phyloP scores from a whole-genome alignment of 2,329 filamentous ascomycete species.

The Venturia aucupariae region DNA sequence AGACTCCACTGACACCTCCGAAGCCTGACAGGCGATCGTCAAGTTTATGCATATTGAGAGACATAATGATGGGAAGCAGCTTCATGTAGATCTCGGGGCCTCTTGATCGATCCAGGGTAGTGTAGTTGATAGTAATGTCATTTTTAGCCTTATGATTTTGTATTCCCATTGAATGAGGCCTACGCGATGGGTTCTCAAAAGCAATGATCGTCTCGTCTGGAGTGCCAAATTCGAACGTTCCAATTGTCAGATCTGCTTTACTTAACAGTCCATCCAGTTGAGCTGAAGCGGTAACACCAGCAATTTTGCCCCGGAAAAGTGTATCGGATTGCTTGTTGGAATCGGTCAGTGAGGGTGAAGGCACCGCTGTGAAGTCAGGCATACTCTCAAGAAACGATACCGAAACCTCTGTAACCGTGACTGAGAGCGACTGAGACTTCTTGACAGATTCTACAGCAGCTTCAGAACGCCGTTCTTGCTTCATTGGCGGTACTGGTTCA shows the following conservation, averaged over 20 bases:
- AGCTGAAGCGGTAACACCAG: constrained; percentile 21
- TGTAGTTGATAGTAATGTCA: constrained; percentile 22
- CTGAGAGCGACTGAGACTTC: constrained; percentile 1
- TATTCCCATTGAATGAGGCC: constrained; percentile 38
- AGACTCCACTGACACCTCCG: constrained; percentile 80
- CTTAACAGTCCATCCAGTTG: constrained; percentile 11
- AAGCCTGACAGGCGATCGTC: constrained; percentile 85
- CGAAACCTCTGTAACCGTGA: constrained; percentile 1
- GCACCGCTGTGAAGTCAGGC: not conserved
- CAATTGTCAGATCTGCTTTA: constrained; percentile 20
- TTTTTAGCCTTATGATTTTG: constrained; percentile 20
- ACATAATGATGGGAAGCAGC: constrained; percentile 67
- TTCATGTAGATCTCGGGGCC: constrained; percentile 43
- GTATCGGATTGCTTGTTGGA: constrained; percentile 15
- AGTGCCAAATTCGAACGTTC: constrained; percentile 39
- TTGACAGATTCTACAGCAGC: not conserved
- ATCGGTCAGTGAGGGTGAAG: not conserved
- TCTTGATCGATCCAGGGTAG: constrained; percentile 22
- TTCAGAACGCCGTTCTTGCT: not conserved
- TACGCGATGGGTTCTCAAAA: constrained; percentile 40
- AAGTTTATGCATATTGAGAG: constrained; percentile 67
- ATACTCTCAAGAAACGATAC: constrained; percentile 10
- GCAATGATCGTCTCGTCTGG: constrained; percentile 42
- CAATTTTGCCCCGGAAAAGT: constrained; percentile 1
- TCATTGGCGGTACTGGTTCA: not conserved